phyloP scores from a whole-genome alignment of 306 rosid species.

The Prunus mira region DNA sequence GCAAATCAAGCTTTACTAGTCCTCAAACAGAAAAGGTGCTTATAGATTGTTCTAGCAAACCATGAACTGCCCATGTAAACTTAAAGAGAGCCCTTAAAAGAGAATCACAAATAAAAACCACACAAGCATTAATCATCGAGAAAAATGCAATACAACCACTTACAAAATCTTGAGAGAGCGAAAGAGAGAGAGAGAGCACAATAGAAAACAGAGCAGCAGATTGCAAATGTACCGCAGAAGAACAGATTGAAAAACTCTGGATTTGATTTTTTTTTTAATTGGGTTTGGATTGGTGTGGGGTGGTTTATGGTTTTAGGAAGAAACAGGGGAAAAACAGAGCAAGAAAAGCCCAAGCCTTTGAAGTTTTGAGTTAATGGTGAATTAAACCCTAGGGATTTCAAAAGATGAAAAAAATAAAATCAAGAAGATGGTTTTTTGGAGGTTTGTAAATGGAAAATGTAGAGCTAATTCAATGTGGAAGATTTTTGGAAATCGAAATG shows the following conservation, averaged over 20 bases:
- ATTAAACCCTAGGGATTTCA: not conserved
- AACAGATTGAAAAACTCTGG: too few relatives aligned
- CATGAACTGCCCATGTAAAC: not conserved
- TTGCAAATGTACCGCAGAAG: not conserved
- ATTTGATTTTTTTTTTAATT: too few relatives aligned
- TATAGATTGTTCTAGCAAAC: not conserved
- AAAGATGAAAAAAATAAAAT: not conserved
- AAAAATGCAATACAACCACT: not conserved
- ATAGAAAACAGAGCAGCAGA: not conserved
- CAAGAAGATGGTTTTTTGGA: slow-evolving; percentile 3
- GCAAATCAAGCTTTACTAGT: too few relatives aligned
- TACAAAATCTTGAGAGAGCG: not conserved
- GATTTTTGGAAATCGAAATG: not conserved
- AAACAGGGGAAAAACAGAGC: slow-evolving; percentile 9
- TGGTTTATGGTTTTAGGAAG: not conserved
- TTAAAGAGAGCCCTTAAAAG: not conserved
- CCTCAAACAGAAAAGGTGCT: too few relatives aligned
- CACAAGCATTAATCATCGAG: not conserved
- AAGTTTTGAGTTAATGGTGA: not conserved
- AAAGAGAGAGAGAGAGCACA: not conserved
- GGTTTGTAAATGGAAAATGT: not conserved
- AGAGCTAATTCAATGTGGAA: not conserved
- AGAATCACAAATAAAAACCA: not conserved
- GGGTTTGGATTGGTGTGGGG: not conserved
- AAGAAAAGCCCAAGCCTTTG: not conserved